A percentile compares a stretch with the other conserved stretches of the same genome.
Evolutionary conservation across 2,329 filamentous ascomycete genomes (phyloP).

Genomic region (Aureobasidium uvarum): DNA sequence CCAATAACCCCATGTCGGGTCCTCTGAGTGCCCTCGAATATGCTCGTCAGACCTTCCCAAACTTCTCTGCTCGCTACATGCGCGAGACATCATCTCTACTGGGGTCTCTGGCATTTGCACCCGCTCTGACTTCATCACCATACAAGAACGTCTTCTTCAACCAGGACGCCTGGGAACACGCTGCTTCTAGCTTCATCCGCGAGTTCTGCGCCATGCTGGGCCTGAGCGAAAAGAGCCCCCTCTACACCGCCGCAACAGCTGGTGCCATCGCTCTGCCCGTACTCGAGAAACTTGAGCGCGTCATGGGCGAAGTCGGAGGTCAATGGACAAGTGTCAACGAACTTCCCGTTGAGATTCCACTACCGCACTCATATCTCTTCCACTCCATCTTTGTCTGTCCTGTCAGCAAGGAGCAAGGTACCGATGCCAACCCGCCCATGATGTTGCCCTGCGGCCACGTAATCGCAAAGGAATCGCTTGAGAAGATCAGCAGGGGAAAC

Average conservation of each 20-base stretch:
- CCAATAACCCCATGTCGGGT: conserved; percentile 49
- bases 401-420: conserved; percentile 94
- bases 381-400: conserved; percentile 98
- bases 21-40: conserved; percentile 69
- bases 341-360: conserved; percentile 69
- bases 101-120: conserved; percentile 73
- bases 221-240: conserved; percentile 83
- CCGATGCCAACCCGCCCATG: conserved; percentile 90
- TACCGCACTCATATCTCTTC: conserved; percentile 67
- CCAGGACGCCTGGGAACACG: conserved; percentile 73
- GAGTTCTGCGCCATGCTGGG: conserved; percentile 94
- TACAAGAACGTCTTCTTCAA: conserved; percentile 78
- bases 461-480: conserved; percentile 78
- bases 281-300: conserved; percentile 80
- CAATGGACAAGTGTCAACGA: conserved; percentile 95
- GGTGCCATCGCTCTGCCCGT: conserved; percentile 88
- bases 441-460: conserved; percentile 96
- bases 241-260: conserved; percentile 89
- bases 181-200: conserved; percentile 69
- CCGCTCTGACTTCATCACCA: conserved; percentile 72
- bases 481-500: conserved; percentile 71
- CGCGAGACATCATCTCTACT: conserved; percentile 78
- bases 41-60: conserved; percentile 68
- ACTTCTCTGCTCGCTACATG: conserved; percentile 72
- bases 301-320: conserved; percentile 84